Evolutionary conservation across 2,329 filamentous ascomycete genomes (phyloP).

Genomic region (Fusarium cyanostomum): DNA sequence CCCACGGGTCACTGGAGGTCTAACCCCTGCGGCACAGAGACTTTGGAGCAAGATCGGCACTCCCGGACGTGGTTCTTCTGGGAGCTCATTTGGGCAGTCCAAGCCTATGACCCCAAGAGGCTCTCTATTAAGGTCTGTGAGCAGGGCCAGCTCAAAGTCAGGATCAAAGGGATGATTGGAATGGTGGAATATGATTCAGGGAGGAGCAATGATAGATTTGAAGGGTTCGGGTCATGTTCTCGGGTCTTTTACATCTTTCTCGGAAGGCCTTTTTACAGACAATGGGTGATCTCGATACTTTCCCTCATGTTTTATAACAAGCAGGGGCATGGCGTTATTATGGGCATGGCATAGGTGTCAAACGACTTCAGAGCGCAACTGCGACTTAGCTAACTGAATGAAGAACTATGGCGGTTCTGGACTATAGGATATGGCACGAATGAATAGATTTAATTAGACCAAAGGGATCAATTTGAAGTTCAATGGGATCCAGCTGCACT

Average conservation of each 20-base stretch:
- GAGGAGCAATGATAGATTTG: background rate
- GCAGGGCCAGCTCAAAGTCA: conserved; percentile 38
- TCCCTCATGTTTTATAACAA: background rate
- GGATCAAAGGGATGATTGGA: conserved; percentile 8
- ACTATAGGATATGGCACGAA: no score
- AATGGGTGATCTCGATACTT: background rate
- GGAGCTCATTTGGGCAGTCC: conserved; percentile 48
- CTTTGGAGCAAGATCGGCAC: conserved; percentile 70
- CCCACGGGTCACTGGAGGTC: conserved; percentile 62
- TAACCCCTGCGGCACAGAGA: conserved; percentile 80
- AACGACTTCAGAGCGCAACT: no score
- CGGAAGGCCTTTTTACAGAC: background rate
- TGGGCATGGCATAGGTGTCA: no score
- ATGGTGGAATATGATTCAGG: background rate
- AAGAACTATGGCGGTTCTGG: no score
- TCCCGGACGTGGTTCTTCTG: conserved; percentile 48
- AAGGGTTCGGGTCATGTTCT: background rate
- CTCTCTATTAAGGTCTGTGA: conserved; percentile 51
- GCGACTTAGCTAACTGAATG: no score
- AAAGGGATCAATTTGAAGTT: no score
- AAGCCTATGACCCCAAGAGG: conserved; percentile 52
- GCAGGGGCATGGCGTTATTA: background rate
- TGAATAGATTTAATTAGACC: no score
- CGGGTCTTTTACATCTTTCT: background rate
- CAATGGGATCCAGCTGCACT: no score